Conservation (phyloP, 441 rosid genomes). For the Erodium chrysanthum region DNA sequence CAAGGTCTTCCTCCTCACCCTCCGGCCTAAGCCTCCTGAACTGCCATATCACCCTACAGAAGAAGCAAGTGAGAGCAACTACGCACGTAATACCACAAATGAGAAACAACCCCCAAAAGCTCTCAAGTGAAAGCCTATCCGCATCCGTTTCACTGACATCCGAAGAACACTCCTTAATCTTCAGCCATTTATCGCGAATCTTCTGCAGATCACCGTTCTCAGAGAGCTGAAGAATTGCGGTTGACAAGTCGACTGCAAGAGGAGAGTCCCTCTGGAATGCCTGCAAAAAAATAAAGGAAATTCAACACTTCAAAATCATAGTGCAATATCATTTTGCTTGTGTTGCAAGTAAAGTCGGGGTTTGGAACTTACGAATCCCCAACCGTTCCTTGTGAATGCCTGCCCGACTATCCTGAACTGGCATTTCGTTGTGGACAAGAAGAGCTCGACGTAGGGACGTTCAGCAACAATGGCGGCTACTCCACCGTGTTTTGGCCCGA, state of each 20-base stretch:
- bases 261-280: conserved; percentile 92
- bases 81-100: conserved; percentile 63
- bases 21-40: conserved; percentile 44
- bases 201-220: conserved; percentile 76
- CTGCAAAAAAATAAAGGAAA: conserved; percentile 27
- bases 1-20: not conserved
- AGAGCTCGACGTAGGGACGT: conserved; percentile 73
- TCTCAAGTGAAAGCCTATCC: conserved; percentile 42
- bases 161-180: conserved; percentile 34
- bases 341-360: not conserved
- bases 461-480: conserved; percentile 88
- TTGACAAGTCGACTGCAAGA: conserved; percentile 77
- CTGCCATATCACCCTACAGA: conserved; percentile 42
- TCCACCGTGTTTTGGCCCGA: conserved; percentile 58
- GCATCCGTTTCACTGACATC: conserved; percentile 28
- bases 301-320: not conserved
- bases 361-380: conserved; percentile 80
- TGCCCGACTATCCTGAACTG: conserved; percentile 64
- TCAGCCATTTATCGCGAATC: conserved; percentile 72
- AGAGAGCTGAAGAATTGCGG: conserved; percentile 72
- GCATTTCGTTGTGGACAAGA: conserved; percentile 56
- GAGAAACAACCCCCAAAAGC: conserved; percentile 89
- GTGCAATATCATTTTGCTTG: not conserved
- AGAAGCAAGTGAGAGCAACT: conserved; percentile 44
- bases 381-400: conserved; percentile 79